Conservation (phyloP, 2,329 filamentous ascomycete species). For the Diaporthe australafricana region DNA sequence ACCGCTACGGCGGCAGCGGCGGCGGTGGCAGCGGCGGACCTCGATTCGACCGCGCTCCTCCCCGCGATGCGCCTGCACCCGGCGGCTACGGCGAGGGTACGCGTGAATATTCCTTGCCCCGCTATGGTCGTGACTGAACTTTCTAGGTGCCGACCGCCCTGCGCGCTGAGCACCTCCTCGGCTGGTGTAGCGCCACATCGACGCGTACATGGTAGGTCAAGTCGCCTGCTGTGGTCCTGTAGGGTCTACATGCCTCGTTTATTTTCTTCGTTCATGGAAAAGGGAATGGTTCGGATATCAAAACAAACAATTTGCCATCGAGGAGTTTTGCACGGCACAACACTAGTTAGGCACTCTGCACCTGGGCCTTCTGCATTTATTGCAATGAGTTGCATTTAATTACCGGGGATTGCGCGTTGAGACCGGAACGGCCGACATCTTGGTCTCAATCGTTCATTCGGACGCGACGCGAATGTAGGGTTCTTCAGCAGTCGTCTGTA, state of each 20-base stretch:
- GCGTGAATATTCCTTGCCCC: conserved; percentile 32
- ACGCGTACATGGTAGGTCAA: conserved; percentile 31
- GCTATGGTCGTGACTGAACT: conserved; percentile 37
- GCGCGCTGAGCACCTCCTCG: conserved; percentile 30
- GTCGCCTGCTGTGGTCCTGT: conserved; percentile 32
- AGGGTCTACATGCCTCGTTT: conserved; percentile 32
- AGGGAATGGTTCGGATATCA: conserved; percentile 36
- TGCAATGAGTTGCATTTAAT: conserved; percentile 36
- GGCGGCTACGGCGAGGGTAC: conserved; percentile 45
- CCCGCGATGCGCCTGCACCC: conserved; percentile 44
- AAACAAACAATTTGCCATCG: conserved; percentile 35
- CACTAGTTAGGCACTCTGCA: conserved; percentile 39
- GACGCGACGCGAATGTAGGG: conserved; percentile 34
- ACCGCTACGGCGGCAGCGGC: conserved; percentile 34
- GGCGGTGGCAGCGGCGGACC: conserved; percentile 31
- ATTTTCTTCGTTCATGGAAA: conserved; percentile 36
- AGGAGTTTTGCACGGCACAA: conserved; percentile 36
- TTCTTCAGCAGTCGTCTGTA: conserved; percentile 31
- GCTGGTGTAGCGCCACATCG: conserved; percentile 25
- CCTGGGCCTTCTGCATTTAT: conserved; percentile 37
- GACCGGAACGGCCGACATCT: conserved; percentile 33
- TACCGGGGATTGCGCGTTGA: conserved; percentile 33
- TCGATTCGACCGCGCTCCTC: conserved; percentile 40
- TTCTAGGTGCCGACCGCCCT: conserved; percentile 36
- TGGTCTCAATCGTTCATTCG: conserved; percentile 32